phyloP scores from a whole-genome alignment of 192 early-diverging fungal species.

The Coemansia guatemalensis region DNA sequence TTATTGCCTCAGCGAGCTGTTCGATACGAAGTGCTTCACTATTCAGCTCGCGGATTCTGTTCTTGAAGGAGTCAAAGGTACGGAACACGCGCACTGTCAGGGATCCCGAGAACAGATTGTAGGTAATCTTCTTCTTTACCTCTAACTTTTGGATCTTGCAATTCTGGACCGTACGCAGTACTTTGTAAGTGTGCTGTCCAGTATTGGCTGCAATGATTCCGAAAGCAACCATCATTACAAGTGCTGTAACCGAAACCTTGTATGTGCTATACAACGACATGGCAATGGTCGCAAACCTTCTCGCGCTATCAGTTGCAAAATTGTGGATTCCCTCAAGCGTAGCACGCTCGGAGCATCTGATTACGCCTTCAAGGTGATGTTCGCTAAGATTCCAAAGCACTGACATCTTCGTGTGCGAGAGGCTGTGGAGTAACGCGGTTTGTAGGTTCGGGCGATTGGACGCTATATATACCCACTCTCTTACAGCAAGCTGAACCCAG shows the following conservation, averaged over 20 bases:
- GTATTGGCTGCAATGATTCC: background rate
- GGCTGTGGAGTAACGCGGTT: constrained; percentile 12
- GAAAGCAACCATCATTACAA: background rate
- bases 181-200: background rate
- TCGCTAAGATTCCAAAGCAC: constrained; percentile 20
- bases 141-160: background rate
- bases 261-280: constrained; percentile 17
- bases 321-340: constrained; percentile 14
- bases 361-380: constrained; percentile 2
- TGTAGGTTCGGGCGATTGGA: constrained; percentile 19
- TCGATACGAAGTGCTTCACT: background rate
- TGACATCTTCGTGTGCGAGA: constrained; percentile 20
- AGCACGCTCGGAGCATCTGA: constrained; percentile 17
- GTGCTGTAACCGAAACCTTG: constrained; percentile 13
- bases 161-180: constrained; percentile 11
- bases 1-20: constrained; percentile 17
- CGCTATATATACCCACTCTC: constrained; percentile 20
- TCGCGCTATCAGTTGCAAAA: constrained; percentile 9
- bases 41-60: constrained; percentile 4
- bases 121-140: background rate
- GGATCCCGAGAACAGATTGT: constrained; percentile 28
- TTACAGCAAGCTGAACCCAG: constrained; percentile 15
- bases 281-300: constrained; percentile 1
- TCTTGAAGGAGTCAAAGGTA: constrained; percentile 9
- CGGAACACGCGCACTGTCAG: constrained; percentile 25